A percentile compares a stretch with the other conserved stretches of the same genome.
These are phyloP conservation scores for Pythium brachiatum DNA, from an alignment of 352 stramenopile genomes.

Conservation along the genomic window DNA sequence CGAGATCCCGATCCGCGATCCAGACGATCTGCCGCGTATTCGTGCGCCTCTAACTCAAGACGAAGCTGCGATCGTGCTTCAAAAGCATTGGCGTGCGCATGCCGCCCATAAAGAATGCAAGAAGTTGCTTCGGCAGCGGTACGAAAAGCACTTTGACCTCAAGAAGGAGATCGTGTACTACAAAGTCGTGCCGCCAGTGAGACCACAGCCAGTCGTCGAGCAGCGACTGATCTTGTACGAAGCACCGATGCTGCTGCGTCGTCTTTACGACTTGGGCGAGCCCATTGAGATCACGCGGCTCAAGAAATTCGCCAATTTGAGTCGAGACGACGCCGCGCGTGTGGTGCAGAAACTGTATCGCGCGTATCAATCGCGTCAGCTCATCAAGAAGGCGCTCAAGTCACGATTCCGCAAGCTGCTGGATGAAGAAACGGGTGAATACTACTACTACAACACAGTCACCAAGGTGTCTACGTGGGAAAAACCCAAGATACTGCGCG, in stretches of 20 bases:
- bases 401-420: slow-evolving; percentile 59
- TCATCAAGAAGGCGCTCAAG: slow-evolving; percentile 38
- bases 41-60: slow-evolving; percentile 43
- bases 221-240: slow-evolving; percentile 20
- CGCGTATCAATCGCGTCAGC: slow-evolving; percentile 36
- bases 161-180: slow-evolving; percentile 60
- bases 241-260: slow-evolving; percentile 38
- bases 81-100: slow-evolving; percentile 36
- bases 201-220: neutral
- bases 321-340: slow-evolving; percentile 44
- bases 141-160: slow-evolving; percentile 71
- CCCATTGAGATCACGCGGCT: slow-evolving; percentile 58
- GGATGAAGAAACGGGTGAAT: slow-evolving; percentile 43
- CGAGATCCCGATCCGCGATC: slow-evolving; percentile 70
- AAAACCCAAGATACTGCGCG: slow-evolving; percentile 46
- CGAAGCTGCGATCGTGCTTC: slow-evolving; percentile 50
- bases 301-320: slow-evolving; percentile 45
- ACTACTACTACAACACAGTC: slow-evolving; percentile 74
- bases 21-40: slow-evolving; percentile 49
- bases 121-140: slow-evolving; percentile 31
- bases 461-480: slow-evolving; percentile 71
- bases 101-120: slow-evolving; percentile 31
- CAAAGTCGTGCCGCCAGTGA: slow-evolving; percentile 28
- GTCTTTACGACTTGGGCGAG: slow-evolving; percentile 62
- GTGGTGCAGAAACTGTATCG: slow-evolving; percentile 58